Evolutionary conservation across 441 rosid genomes (phyloP), one percentile per base, ranked within the genome.

Genomic region (Gossypium gossypioides): DNA sequence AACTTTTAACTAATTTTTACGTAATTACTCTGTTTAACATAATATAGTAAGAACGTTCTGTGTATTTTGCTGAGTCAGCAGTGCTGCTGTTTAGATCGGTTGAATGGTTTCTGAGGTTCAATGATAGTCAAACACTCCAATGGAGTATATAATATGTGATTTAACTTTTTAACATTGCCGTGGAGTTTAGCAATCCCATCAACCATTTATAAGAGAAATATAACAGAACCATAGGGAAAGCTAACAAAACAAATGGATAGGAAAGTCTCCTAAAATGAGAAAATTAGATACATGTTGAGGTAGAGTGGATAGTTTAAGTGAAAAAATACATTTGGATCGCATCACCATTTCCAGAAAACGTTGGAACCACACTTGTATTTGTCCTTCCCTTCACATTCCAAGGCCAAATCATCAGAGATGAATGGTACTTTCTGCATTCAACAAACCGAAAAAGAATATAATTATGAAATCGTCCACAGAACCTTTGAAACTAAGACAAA

Each of bases 271-370:
- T 76, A n/a, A 60, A 63, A 70, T 54, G 32, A 59, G 59, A 60
- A 74, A 75, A 68, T 40, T 81, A 78, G 80, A 60, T 80, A 77
- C 85, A 82, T 2, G 74, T 72, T 46, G 78, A 50, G 55, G 50
- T 16, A 42, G 64, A 25, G 71, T 2, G 46, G 18, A 69, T 24
- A 58, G 58, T 27, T 73, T 6, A 13, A 3, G 73, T 68, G 37
- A 67, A 42, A 37, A 63, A 9, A 21, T 29, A 24, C 63, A 65
- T 15, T 37, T 40, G 34, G 69, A 73, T 60, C 24, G 15, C 21
- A 79, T 91, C 89, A 90, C 98, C 98, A 91, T 87, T 94, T 91
- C 97, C 98, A 89, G 89, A 94, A 94, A 56, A 91, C 98, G 82
- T 91, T 94, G 72, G 97, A 94, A 75, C 97, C 97, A 74, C 98